These are phyloP conservation scores for Begonia loranthoides DNA, from an alignment of 306 rosid genomes.

Conservation along the genomic window DNA sequence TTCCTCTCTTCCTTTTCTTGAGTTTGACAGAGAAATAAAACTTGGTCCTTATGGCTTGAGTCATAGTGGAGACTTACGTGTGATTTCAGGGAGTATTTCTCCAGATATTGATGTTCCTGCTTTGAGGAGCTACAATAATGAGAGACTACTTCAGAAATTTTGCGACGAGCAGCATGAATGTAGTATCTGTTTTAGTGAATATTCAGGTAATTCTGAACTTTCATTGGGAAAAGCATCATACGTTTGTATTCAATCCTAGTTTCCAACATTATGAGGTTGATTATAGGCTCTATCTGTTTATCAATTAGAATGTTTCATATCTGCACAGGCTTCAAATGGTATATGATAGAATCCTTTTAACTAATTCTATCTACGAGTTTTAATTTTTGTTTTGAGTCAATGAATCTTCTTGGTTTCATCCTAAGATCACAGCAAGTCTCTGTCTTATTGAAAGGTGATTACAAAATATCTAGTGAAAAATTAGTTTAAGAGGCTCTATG, in stretches of 20 bases:
- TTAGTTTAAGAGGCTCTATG: too few relatives aligned
- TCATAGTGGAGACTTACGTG: conserved; percentile 40
- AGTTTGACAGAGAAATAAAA: conserved; percentile 41
- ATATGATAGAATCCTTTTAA: too few relatives aligned
- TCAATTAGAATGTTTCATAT: too few relatives aligned
- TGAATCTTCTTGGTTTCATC: too few relatives aligned
- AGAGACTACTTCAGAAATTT: conserved; percentile 51
- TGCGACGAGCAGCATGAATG: conserved; percentile 50
- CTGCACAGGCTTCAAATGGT: too few relatives aligned
- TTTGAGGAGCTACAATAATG: conserved; percentile 44
- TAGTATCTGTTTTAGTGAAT: conserved; percentile 63
- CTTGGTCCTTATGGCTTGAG: conserved; percentile 56
- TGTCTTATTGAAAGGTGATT: too few relatives aligned
- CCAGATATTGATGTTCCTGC: conserved; percentile 57
- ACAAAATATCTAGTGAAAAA: too few relatives aligned
- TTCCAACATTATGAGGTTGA: too few relatives aligned
- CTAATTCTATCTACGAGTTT: too few relatives aligned
- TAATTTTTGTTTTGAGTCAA: too few relatives aligned
- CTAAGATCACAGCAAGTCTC: too few relatives aligned
- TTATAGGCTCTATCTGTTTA: too few relatives aligned
- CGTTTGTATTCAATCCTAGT: background rate
- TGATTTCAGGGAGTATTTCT: conserved; percentile 37
- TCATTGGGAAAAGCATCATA: conserved; percentile 8
- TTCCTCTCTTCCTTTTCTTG: conserved; percentile 56
- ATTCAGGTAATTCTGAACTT: conserved; percentile 41